A percentile compares a stretch with the other conserved stretches of the same genome.
These are phyloP conservation scores for Nephelium lappaceum DNA, from an alignment of 345 rosid species.

Conservation along the genomic window DNA sequence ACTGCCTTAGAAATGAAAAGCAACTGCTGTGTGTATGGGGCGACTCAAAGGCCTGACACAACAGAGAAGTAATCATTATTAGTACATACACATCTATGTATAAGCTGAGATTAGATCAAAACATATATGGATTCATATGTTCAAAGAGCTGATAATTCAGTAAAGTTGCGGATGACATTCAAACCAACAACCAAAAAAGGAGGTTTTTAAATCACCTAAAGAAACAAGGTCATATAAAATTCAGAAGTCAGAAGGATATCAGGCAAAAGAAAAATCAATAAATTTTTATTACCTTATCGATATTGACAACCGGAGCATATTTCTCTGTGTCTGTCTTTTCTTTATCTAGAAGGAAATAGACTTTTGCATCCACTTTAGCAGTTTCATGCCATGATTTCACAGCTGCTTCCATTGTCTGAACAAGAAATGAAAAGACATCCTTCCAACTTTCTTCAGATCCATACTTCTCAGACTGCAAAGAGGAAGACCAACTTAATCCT, in stretches of 20 bases:
- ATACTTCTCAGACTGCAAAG: constrained; percentile 63
- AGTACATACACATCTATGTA: not conserved
- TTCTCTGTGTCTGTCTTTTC: constrained; percentile 79
- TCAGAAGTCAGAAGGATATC: not conserved
- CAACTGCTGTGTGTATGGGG: constrained; percentile 85
- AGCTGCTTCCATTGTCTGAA: constrained; percentile 80
- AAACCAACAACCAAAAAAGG: not conserved
- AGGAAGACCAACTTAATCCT: constrained; percentile 20
- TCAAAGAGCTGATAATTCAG: not conserved
- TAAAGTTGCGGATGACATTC: not conserved
- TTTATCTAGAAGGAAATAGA: constrained; percentile 73
- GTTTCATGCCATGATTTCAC: constrained; percentile 84
- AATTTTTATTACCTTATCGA: constrained; percentile 67
- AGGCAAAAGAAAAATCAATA: not conserved
- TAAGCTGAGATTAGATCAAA: not conserved
- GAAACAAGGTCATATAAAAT: not conserved
- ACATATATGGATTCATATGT: not conserved
- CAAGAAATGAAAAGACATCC: constrained; percentile 68
- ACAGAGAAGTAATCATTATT: constrained; percentile 6
- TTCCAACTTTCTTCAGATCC: constrained; percentile 61
- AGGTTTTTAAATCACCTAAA: not conserved
- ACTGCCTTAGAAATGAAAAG: constrained; percentile 85
- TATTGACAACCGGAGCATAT: constrained; percentile 81
- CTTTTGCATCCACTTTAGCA: constrained; percentile 79
- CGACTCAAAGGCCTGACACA: constrained; percentile 88